Evolutionary conservation across 2,329 filamentous ascomycete genomes (phyloP), one percentile per base, ranked within the genome.

Genomic region (Verticillium albo-atrum): DNA sequence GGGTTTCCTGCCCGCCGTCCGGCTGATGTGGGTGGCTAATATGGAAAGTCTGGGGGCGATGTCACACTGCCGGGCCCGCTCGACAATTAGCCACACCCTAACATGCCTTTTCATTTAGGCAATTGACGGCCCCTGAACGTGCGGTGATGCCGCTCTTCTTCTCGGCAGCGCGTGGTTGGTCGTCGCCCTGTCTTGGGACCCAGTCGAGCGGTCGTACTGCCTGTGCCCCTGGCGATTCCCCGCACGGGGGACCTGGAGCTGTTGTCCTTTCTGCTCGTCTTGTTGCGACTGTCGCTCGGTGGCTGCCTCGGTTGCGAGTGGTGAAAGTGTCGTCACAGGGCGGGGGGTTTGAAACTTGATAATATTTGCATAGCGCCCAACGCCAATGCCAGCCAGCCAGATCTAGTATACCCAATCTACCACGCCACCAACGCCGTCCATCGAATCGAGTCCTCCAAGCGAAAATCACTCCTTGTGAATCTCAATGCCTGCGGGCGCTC

Each of bases 401-500:
- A 50, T 50, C 42, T 50, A 50, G 42, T 50, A n/a, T 50, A 50
- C 42, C 30, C 30, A 32, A 4, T 32, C 1, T 14, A 32, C 30
- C 30, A 37, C 35, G 20, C 42, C 42, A 12, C 42, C 42, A 50
- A 50, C 42, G 42, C 42, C 42, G 20, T 15, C 34, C 30, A 32
- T 32, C 30, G 30, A 32, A 32, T 12, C 30, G 30, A 32, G 17
- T n/a, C 63, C 62, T 9, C 20, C 17, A 23, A 23, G 2, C n/a
- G 10, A 12, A 7, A 12, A 23, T 14, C 20, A 47, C 25, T 82
- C 79, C 67, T 82, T 82, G 66, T 83, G 80, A 63, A 83, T 82
- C 66, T 83, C 81, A 55, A 83, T 78, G 30, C 79, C 67, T 0
- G 80, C 75, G 25, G 80, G 79, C 4, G 81, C 80, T 0, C 80